Conservation (phyloP, 257 asterid genomes). For the Voacanga thouarsii region DNA sequence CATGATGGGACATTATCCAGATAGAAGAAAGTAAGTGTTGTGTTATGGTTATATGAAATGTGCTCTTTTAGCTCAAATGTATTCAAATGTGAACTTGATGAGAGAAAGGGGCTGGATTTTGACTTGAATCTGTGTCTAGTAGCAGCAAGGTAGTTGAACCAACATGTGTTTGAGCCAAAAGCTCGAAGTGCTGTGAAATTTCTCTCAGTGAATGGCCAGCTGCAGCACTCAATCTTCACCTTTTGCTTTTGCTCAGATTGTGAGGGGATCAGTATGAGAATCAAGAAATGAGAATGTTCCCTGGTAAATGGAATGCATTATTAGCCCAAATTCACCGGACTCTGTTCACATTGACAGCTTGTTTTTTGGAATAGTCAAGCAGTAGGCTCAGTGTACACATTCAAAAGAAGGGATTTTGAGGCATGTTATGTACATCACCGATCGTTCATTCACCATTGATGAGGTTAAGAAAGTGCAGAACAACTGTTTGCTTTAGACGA, state of each 20-base stretch:
- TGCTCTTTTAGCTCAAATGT: not conserved
- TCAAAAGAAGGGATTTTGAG: not conserved
- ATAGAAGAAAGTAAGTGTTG: no score
- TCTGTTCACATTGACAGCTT: not conserved
- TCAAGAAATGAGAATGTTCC: constrained; percentile 11
- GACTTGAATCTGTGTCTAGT: not conserved
- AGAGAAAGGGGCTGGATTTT: not conserved
- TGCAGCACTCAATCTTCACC: not conserved
- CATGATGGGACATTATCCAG: no score
- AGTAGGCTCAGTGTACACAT: not conserved
- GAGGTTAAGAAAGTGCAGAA: not conserved
- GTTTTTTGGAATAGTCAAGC: not conserved
- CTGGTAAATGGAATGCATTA: not conserved
- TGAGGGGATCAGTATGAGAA: not conserved
- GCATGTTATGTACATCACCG: not conserved
- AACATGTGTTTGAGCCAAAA: not conserved
- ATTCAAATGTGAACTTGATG: not conserved
- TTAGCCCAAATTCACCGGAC: constrained; percentile 14
- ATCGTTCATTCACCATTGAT: not conserved
- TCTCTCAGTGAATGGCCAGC: not conserved
- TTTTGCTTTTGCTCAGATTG: not conserved
- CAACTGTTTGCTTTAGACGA: not conserved
- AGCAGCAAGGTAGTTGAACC: not conserved
- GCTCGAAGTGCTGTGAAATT: not conserved
- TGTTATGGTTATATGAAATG: no score